These are phyloP conservation scores for Eucommia ulmoides DNA, from an alignment of 257 asterid genomes.

Conservation along the genomic window DNA sequence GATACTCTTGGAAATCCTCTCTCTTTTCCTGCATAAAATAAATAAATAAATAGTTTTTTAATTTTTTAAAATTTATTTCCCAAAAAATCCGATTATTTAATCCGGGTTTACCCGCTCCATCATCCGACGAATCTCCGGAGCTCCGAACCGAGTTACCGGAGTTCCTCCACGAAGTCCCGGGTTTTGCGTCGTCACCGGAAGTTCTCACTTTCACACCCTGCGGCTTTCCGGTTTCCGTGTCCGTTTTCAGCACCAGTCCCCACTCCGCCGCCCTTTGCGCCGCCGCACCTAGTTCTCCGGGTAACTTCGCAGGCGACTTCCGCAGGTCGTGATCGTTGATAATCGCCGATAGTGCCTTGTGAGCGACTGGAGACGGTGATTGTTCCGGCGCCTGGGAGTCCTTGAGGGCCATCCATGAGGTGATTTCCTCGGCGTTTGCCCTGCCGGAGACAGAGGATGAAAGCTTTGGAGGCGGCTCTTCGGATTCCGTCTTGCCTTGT, in stretches of 20 bases:
- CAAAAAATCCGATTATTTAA: no score
- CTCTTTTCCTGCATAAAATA: no score
- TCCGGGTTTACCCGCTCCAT: slow-evolving; percentile 39
- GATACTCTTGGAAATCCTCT: slow-evolving; percentile 60
- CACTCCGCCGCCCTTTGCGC: slow-evolving; percentile 95
- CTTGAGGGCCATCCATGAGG: slow-evolving; percentile 91
- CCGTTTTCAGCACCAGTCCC: slow-evolving; percentile 79
- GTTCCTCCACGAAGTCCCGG: slow-evolving; percentile 36
- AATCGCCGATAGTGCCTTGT: no score
- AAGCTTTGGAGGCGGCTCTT: slow-evolving; percentile 4
- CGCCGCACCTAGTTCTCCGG: slow-evolving; percentile 42
- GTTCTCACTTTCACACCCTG: slow-evolving; percentile 85
- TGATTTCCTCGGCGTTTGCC: slow-evolving; percentile 24
- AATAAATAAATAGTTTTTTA: no score
- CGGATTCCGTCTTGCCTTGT: slow-evolving; percentile 6
- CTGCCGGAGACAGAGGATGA: slow-evolving; percentile 16
- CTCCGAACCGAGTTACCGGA: slow-evolving; percentile 66
- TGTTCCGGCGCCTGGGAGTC: slow-evolving; percentile 16
- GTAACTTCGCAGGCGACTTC: no score
- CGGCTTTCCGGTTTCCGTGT: slow-evolving; percentile 67
- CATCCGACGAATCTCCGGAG: slow-evolving; percentile 73
- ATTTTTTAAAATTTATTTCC: no score
- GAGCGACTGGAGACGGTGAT: not conserved
- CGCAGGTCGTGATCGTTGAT: no score
- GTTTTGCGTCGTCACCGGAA: slow-evolving; percentile 52